Evolutionary conservation across 164 flowering plant genomes (phyloP), one percentile per base, ranked within the genome.

Genomic region (Vitis amurensis): DNA sequence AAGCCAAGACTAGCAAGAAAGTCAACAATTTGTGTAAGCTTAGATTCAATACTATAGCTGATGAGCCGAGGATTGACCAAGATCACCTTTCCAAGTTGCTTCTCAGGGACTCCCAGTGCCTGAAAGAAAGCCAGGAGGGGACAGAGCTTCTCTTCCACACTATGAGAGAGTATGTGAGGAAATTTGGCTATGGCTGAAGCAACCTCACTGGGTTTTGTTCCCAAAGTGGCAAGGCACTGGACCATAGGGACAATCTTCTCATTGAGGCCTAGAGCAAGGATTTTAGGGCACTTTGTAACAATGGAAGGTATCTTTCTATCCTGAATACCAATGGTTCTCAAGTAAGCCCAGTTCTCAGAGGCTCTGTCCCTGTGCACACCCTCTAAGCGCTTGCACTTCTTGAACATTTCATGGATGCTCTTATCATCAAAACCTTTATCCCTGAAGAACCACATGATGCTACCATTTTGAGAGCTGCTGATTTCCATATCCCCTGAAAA

Each of bases 81-180:
- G 30, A 96, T 59, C 69, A 96, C 77, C 79, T 86, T 96, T 5
- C 98, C 99, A 29, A 89, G 64, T 69, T 91, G 93, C 68, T 87
- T 86, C 53, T 87, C 91, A 13, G 90, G 83, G 29, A 94, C 81
- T 37, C 98, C 99, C 50, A 90, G 76, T 23, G 88, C 77, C 75
- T 96, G 90, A 61, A 93, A 90, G 83, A 91, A 93, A 11, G 92
- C 99, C 58, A 96, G 74, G 49, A 96, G 88, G 2, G 97, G 99
- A 71, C 97, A 93, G 19, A 96, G 91, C 80, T 96, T 91, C 81
- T 93, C 95, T 75, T 93, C 97, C 67, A 93, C 87, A 51, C 97
- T 90, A 74, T 96, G 97, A 9, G 86, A 80, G 49, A 96, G 87
- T 27, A 93, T 81, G 79, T 84, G 89, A 37, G 99, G 97, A 74